A percentile compares a stretch with the other conserved stretches of the same genome.
phyloP scores from a whole-genome alignment of 225 moss, liverwort and hornwort species.

The Physcomitrellopsis africana region DNA sequence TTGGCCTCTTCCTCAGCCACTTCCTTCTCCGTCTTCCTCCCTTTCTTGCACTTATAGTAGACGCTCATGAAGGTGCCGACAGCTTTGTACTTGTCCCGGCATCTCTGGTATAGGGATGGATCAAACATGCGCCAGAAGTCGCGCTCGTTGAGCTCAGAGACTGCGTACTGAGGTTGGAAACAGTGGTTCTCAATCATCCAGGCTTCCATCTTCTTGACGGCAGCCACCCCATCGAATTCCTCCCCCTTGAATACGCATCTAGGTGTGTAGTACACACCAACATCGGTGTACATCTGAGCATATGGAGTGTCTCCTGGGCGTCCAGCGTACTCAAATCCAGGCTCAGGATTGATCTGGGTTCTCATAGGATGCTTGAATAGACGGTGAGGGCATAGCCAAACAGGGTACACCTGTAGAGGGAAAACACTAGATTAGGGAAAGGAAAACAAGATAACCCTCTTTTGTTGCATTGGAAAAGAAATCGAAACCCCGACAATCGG shows the following conservation, averaged over 20 bases:
- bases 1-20: slow-evolving; percentile 96
- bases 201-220: slow-evolving; percentile 76
- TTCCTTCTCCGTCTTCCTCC: slow-evolving; percentile 92
- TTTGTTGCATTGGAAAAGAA: too few relatives aligned
- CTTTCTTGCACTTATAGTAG: slow-evolving; percentile 98
- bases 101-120: slow-evolving; percentile 73
- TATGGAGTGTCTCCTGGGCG: slow-evolving; percentile 80
- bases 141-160: slow-evolving; percentile 85
- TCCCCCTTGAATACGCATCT: slow-evolving; percentile 86
- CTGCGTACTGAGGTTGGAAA: slow-evolving; percentile 92
- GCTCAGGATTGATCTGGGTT: slow-evolving; percentile 81
- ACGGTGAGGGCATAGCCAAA: slow-evolving; percentile 97
- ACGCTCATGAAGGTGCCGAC: slow-evolving; percentile 99
- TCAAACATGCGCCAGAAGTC: slow-evolving; percentile 99
- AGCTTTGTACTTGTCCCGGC: slow-evolving; percentile 95
- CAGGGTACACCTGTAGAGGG: slow-evolving; percentile 74
- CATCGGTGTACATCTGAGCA: slow-evolving; percentile 97
- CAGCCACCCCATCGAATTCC: slow-evolving; percentile 77
- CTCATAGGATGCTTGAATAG: slow-evolving; percentile 88
- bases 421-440: not conserved
- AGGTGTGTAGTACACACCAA: slow-evolving; percentile 94
- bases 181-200: slow-evolving; percentile 89
- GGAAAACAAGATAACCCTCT: too few relatives aligned
- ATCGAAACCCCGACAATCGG: too few relatives aligned
- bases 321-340: slow-evolving; percentile 67